These are phyloP conservation scores for Mortierella sp. DNA, from an alignment of 371 early-diverging fungal species.

Conservation along the genomic window DNA sequence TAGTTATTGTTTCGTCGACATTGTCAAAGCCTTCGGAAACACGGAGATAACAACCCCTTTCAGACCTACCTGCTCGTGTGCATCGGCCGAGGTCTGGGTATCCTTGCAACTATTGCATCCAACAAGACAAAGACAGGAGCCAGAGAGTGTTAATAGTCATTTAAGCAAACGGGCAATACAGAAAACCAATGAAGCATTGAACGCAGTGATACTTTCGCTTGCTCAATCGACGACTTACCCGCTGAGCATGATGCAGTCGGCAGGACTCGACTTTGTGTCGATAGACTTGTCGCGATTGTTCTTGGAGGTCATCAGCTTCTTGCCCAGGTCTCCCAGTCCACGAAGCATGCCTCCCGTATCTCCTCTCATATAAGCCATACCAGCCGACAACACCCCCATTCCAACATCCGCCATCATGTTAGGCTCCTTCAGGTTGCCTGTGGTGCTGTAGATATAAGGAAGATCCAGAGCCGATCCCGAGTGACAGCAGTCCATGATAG, in stretches of 20 bases:
- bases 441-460: constrained; percentile 86
- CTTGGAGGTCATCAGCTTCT: constrained; percentile 59
- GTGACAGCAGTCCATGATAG: constrained; percentile 91
- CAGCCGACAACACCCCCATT: constrained; percentile 62
- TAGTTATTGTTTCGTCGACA: background rate
- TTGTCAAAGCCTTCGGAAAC: constrained; percentile 64
- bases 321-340: constrained; percentile 64
- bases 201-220: background rate
- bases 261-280: constrained; percentile 71
- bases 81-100: constrained; percentile 91
- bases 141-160: background rate
- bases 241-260: constrained; percentile 89
- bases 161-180: constrained; percentile 21
- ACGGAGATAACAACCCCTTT: background rate
- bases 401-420: constrained; percentile 72
- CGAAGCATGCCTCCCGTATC: constrained; percentile 63
- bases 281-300: constrained; percentile 59
- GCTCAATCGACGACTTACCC: constrained; percentile 73
- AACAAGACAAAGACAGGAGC: constrained; percentile 20
- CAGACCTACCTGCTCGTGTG: constrained; percentile 64
- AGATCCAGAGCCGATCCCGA: constrained; percentile 92
- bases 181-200: too few species aligned
- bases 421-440: constrained; percentile 72
- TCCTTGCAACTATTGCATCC: constrained; percentile 85
- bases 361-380: constrained; percentile 69